Evolutionary conservation across 768 basidiomycete species (phyloP).

Genomic region (Cystobasidium ongulense): DNA sequence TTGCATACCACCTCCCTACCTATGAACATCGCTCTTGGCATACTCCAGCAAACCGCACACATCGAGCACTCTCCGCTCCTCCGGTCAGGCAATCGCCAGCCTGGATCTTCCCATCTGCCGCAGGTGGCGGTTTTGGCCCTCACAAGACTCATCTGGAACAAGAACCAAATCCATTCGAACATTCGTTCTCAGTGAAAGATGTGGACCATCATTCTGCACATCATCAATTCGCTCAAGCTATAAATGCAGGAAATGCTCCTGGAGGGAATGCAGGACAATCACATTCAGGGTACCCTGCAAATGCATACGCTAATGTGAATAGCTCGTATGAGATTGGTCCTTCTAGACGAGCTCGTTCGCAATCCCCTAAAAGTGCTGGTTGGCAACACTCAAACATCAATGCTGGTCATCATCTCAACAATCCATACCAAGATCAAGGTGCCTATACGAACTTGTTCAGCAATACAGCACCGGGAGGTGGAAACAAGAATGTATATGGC

Average conservation of each 20-base stretch:
- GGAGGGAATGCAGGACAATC: neutral
- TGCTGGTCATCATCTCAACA: constrained; percentile 14
- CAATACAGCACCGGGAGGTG: constrained; percentile 51
- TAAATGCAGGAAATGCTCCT: neutral
- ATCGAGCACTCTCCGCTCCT: constrained; percentile 14
- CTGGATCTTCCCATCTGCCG: constrained; percentile 8
- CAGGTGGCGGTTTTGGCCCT: neutral
- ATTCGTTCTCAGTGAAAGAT: constrained; percentile 62
- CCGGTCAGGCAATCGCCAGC: constrained; percentile 12
- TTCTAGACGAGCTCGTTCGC: neutral
- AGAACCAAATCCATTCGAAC: constrained; percentile 90
- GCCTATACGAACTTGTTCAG: constrained; percentile 32
- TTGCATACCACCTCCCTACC: too few relatives aligned
- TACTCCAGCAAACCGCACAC: neutral
- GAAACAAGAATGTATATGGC: constrained; percentile 43
- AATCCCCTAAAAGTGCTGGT: constrained; percentile 39
- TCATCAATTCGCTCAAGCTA: neutral
- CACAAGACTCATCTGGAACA: constrained; percentile 46
- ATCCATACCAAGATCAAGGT: constrained; percentile 15
- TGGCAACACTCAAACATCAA: neutral
- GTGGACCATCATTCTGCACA: constrained; percentile 40
- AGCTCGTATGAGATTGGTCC: neutral
- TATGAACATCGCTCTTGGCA: too few relatives aligned
- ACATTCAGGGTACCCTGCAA: neutral
- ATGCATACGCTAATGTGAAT: neutral